phyloP scores from a whole-genome alignment of 2,329 filamentous ascomycete species.

The Aspergillus calidoustus region DNA sequence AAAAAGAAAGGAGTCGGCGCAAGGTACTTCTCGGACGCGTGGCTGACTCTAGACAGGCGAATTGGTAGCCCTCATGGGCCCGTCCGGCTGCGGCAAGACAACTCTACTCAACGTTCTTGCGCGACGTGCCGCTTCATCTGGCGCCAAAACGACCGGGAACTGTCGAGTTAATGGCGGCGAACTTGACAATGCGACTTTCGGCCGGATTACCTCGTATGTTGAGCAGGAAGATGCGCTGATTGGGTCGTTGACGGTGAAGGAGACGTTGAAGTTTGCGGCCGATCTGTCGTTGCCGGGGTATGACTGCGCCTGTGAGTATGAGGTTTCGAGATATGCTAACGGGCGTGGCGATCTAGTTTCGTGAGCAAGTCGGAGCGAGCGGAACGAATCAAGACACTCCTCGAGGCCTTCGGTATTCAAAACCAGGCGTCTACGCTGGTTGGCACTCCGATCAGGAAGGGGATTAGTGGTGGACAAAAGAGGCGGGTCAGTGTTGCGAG shows the following conservation, averaged over 20 bases:
- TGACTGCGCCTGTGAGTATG: constrained; percentile 15
- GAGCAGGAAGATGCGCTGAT: constrained; percentile 88
- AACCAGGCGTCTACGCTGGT: constrained; percentile 73
- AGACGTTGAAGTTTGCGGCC: constrained; percentile 79
- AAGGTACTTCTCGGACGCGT: neutral
- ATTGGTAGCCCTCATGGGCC: constrained; percentile 81
- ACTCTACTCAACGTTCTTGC: constrained; percentile 82
- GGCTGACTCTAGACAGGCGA: constrained; percentile 57
- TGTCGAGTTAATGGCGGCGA: constrained; percentile 67
- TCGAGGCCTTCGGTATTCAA: constrained; percentile 74
- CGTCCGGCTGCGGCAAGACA: constrained; percentile 75
- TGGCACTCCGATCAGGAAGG: constrained; percentile 81
- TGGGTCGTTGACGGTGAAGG: constrained; percentile 76
- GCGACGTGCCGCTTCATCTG: constrained; percentile 59
- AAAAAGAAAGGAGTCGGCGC: neutral
- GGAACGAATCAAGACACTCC: constrained; percentile 66
- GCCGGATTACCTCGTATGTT: constrained; percentile 74
- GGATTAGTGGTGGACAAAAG: constrained; percentile 85
- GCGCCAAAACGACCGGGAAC: constrained; percentile 58
- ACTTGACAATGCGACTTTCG: constrained; percentile 61
- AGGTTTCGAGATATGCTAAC: neutral
- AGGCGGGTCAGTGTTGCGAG: constrained; percentile 77
- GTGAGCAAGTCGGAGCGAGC: constrained; percentile 63
- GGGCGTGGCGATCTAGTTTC: constrained; percentile 36
- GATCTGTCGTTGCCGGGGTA: constrained; percentile 65